Evolutionary conservation across 2,329 filamentous ascomycete species (phyloP).

Genomic region (Ascosphaera pollenicola): DNA sequence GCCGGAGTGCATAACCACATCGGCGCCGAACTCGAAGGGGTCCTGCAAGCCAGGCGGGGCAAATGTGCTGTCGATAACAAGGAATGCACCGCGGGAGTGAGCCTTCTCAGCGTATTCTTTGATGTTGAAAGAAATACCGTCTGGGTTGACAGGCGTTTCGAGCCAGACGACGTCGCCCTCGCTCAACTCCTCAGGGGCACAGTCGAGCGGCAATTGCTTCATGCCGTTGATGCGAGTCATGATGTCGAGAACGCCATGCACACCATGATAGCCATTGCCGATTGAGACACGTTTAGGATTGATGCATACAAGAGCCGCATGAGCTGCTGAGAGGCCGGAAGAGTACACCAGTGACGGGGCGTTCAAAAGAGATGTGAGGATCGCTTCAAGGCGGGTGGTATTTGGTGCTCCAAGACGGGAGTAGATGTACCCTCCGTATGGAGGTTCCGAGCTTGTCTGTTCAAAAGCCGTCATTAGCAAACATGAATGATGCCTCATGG

Average conservation of each 20-base stretch:
- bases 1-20: constrained; percentile 90
- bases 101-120: constrained; percentile 61
- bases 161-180: constrained; percentile 90
- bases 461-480: neutral
- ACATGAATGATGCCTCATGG: too few species aligned
- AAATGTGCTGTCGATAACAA: constrained; percentile 99
- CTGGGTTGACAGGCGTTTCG: constrained; percentile 86
- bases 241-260: constrained; percentile 60
- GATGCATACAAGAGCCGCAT: constrained; percentile 63
- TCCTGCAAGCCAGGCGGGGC: constrained; percentile 93
- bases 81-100: constrained; percentile 69
- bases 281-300: constrained; percentile 71
- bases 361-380: constrained; percentile 51
- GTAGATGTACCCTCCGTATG: constrained; percentile 34
- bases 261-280: constrained; percentile 76
- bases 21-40: constrained; percentile 80
- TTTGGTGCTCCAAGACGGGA: constrained; percentile 62
- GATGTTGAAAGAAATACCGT: constrained; percentile 81
- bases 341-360: constrained; percentile 51
- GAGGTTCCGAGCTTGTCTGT: neutral
- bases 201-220: constrained; percentile 48
- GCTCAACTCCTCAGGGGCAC: constrained; percentile 40
- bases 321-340: constrained; percentile 71
- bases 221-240: constrained; percentile 56
- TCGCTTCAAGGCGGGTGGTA: constrained; percentile 61